Evolutionary conservation across 106 monocot genomes (phyloP), one percentile per base, ranked within the genome.

Genomic region (Gastrodia elata): DNA sequence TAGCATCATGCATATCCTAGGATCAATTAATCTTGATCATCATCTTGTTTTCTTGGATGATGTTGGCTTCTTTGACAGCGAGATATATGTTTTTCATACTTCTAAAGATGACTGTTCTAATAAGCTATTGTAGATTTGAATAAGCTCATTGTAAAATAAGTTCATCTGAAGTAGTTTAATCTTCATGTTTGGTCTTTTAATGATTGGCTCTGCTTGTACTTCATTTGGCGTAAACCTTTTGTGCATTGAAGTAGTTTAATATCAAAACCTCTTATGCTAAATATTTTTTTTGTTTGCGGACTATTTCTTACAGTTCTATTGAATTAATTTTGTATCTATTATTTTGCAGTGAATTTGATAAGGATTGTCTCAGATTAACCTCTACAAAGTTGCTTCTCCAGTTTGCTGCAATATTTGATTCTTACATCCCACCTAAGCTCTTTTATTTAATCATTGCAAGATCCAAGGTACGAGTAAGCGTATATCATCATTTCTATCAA

Each of bases 391-490:
- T 82, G 48, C 73, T 92, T 76, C 77, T 92, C 44, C 85, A 52
- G 8, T 82, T 92, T 73, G 85, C 96, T 39, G 78, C 78, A 70
- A 82, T 82, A 90, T 96, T 89, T 92, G 96, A 96, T 83, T 80
- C 82, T n/a, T 85, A 84, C 75, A 79, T 96, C 64, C 76, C 86
- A 72, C 89, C 92, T 16, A 80, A 73, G 15, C 61, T 84, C 65
- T 96, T 96, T 84, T 75, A 77, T 81, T 75, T 69, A 46, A 65
- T 79, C 22, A 65, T 92, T 67, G 57, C 77, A 73, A 80, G 38
- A 38, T 75, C 92, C 67, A 84, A 74, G 89, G 96, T 90, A 84
- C 38, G 36, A 20, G 3, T 52, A 4, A 14, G 10, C 10, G 30
- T 75, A 61, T 39, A 27, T 39, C 16, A 25, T 32, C 8, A 28